Evolutionary conservation across 352 stramenopile genomes (phyloP).

Genomic region (Globisporangium emineosum): DNA sequence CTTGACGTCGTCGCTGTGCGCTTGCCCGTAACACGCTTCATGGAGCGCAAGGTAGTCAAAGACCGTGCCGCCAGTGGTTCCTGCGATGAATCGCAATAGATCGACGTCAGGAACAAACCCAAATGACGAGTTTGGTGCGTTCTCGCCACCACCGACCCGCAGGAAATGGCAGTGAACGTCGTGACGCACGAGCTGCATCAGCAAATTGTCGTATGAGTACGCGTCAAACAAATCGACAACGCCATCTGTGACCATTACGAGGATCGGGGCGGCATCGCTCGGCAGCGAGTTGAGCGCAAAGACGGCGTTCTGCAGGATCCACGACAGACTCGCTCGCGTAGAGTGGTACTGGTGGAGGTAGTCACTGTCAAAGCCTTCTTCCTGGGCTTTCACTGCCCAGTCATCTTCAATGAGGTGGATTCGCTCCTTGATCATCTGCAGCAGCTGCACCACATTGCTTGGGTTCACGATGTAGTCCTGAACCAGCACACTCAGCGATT

Average conservation of each 20-base stretch:
- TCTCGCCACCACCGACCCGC: conserved; percentile 51
- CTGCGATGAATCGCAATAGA: conserved; percentile 71
- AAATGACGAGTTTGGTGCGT: conserved; percentile 69
- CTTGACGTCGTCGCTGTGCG: conserved; percentile 28
- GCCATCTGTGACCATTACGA: conserved; percentile 84
- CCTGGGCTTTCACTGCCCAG: conserved; percentile 50
- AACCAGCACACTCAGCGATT: conserved; percentile 79
- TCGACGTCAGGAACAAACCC: conserved; percentile 83
- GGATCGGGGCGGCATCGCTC: conserved; percentile 62
- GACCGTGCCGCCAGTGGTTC: conserved; percentile 63
- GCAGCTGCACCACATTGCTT: conserved; percentile 48
- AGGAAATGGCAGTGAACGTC: conserved; percentile 87
- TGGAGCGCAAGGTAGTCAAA: conserved; percentile 64
- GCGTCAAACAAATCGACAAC: conserved; percentile 78
- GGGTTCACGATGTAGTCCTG: conserved; percentile 75
- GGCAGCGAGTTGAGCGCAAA: conserved; percentile 87
- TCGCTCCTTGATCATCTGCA: conserved; percentile 69
- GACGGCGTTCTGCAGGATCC: conserved; percentile 80
- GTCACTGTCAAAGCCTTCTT: conserved; percentile 20
- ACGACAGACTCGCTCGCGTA: conserved; percentile 56
- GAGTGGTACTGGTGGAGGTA: conserved; percentile 18
- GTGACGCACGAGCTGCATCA: conserved; percentile 88
- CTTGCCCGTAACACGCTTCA: conserved; percentile 44
- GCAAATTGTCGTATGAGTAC: conserved; percentile 81
- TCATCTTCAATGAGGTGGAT: conserved; percentile 83